Base-by-base conservation (phyloP, 768 basidiomycete species). In the Baorangia bicolor region DNA sequence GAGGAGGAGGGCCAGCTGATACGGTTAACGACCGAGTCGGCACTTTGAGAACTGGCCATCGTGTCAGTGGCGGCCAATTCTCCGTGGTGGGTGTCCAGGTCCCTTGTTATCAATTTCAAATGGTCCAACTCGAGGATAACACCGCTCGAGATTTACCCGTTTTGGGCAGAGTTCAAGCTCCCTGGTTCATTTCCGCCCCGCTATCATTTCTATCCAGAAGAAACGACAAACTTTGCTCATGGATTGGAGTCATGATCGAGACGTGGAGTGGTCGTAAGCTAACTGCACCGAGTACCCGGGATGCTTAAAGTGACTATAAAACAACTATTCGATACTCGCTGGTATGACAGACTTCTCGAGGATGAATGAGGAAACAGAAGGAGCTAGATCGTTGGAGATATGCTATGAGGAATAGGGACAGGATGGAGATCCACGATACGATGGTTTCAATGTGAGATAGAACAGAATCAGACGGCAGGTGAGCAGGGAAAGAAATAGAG, bases 71-170 rank as follows among this genome's bases (percentile, higher is more conserved):
- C 18, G 11, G 38, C n/a, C 20, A 33, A 8, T 20, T 13, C 42
- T 42, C 6, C 37, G 47, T 42, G 14, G 18, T 16, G n/a, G 27
- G 28, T n/a, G n/a, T n/a, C n/a, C n/a, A n/a, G n/a, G 44, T 16
- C 16, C 35, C 25, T 28, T 25, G 58, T 54, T 67, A 68, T 67
- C 63, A 61, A 67, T 66, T 66, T 68, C 63, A 66, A 66, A 65
- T 68, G 9, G 25, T 31, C 34, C 21, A 63, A 47, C 37, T 38
- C 25, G 45, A 42, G 46, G n/a, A n/a, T n/a, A 35, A 9, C 21
- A 37, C 39, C 45, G 35, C 39, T 20, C 6, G 30, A 14, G 23
- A 45, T 20, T 53, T 48, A 13, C 61, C 56, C 14, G 13, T 46
- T 64, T 51, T 35, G 49, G 56, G 25, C 35, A 38, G 14, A 3